Evolutionary conservation across 73 alveolate genomes (phyloP), one percentile per base, ranked within the genome.

Genomic region (Halteria grandinella): DNA sequence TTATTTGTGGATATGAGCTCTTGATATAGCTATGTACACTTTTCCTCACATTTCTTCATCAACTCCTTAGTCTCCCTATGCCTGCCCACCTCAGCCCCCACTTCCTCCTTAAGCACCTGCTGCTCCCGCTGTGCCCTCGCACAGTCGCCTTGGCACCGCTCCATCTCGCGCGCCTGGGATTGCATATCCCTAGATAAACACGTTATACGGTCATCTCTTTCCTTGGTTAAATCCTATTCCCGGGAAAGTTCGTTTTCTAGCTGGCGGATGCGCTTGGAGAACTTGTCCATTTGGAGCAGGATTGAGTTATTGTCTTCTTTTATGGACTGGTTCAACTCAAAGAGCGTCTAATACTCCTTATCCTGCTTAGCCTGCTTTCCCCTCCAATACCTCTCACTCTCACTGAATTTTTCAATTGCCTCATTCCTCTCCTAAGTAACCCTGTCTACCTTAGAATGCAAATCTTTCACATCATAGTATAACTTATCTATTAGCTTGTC

Each of bases 41-140:
- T 39, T 20, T 73, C 85, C 41, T 73, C 37, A n/a, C 55, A 70
- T 6, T 17, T 23, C 32, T 52, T 48, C 1, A 70, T 27, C 34
- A 45, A 66, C 3, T 41, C 80, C 28, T 66, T 66, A 3, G 80
- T 66, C 43, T 66, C 80, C 29, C 52, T 66, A 47, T 44, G 80
- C 39, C 47, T n/a, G n/a, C n/a, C n/a, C n/a, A n/a, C n/a, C n/a
- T n/a, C n/a, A n/a, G n/a, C n/a, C n/a, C n/a, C n/a, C n/a, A 39
- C 3, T 66, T 66, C 23, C 52, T 77, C 89, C n/a, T n/a, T n/a
- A n/a, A n/a, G n/a, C n/a, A n/a, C n/a, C n/a, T n/a, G n/a, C n/a
- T n/a, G n/a, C n/a, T n/a, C n/a, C n/a, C n/a, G n/a, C n/a, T n/a
- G n/a, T n/a, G n/a, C n/a, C n/a, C n/a, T n/a, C n/a, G n/a, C n/a